phyloP scores from a whole-genome alignment of 2,329 filamentous ascomycete genomes.

The Pezicula rhizophila region DNA sequence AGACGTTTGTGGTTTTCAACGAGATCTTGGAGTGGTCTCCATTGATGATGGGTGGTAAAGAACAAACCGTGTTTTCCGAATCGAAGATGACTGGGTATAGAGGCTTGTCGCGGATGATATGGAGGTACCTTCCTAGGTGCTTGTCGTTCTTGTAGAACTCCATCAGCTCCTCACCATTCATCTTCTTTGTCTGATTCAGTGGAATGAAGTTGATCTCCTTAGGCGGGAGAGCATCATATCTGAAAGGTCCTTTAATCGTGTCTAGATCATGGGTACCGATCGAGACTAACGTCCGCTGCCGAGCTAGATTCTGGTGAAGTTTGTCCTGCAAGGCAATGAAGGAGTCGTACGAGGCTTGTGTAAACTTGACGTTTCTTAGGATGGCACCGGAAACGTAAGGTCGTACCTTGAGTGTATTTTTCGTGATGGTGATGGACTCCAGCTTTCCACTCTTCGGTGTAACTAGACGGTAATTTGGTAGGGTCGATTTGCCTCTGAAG shows the following conservation, averaged over 20 bases:
- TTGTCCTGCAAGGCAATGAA: conserved; percentile 99
- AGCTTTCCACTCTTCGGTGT: conserved; percentile 67
- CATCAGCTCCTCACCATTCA: conserved; percentile 88
- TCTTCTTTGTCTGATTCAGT: conserved; percentile 83
- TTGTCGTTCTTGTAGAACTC: conserved; percentile 91
- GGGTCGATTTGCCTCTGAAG: conserved; percentile 70
- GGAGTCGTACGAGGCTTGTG: conserved; percentile 84
- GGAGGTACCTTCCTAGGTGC: conserved; percentile 81
- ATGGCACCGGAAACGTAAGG: conserved; percentile 88
- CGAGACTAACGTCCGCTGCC: conserved; percentile 88
- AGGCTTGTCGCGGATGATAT: conserved; percentile 89
- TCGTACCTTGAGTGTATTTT: conserved; percentile 70
- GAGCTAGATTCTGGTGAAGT: conserved; percentile 90
- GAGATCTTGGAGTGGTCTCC: conserved; percentile 95
- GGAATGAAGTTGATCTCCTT: conserved; percentile 87
- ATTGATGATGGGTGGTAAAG: conserved; percentile 96
- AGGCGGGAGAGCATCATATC: conserved; percentile 88
- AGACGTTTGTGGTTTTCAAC: conserved; percentile 82
- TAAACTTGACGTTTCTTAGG: conserved; percentile 85
- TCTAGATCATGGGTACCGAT: conserved; percentile 97
- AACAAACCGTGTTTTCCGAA: conserved; percentile 79
- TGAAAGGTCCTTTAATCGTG: conserved; percentile 89
- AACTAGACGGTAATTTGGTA: conserved; percentile 75
- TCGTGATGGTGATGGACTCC: conserved; percentile 73
- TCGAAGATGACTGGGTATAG: conserved; percentile 97